Percentiles rank a stretch among this genome's conserved stretches.
These are phyloP conservation scores for Pancytospora epiphaga DNA, from an alignment of 371 early-diverging fungal genomes.

Conservation along the genomic window DNA sequence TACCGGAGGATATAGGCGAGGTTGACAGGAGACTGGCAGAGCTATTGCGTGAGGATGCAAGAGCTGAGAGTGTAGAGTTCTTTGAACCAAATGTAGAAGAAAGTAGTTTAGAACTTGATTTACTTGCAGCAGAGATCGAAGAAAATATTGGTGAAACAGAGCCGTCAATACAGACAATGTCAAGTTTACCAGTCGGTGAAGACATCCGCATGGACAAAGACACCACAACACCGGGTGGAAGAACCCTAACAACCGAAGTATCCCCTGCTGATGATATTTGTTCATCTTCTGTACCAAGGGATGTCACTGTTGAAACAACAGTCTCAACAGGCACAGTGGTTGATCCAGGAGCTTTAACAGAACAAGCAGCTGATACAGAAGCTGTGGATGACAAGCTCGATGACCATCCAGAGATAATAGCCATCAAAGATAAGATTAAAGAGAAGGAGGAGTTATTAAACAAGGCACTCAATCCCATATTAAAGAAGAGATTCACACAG, in stretches of 20 bases:
- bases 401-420: slow-evolving; percentile 11
- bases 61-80: slow-evolving; percentile 64
- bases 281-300: too few relatives aligned
- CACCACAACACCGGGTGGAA: neutral
- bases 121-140: slow-evolving; percentile 50
- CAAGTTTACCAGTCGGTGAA: neutral
- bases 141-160: slow-evolving; percentile 37
- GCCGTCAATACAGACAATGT: neutral
- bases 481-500: slow-evolving; percentile 55
- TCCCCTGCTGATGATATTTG: too few relatives aligned
- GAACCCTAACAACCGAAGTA: neutral
- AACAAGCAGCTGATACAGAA: neutral
- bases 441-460: slow-evolving; percentile 43
- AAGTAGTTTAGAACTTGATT: slow-evolving; percentile 53
- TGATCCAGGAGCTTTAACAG: neutral
- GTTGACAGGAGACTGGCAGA: slow-evolving; percentile 75
- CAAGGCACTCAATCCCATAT: slow-evolving; percentile 54
- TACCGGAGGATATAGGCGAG: slow-evolving; percentile 73
- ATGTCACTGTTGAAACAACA: too few relatives aligned
- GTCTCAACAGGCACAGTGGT: neutral
- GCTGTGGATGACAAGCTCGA: neutral
- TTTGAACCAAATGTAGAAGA: slow-evolving; percentile 57
- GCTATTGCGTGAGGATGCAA: slow-evolving; percentile 69
- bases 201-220: neutral
- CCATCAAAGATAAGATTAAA: slow-evolving; percentile 23